These are phyloP conservation scores for Metschnikowia reukaufii DNA, from an alignment of 805 yeast species.

Conservation along the genomic window DNA sequence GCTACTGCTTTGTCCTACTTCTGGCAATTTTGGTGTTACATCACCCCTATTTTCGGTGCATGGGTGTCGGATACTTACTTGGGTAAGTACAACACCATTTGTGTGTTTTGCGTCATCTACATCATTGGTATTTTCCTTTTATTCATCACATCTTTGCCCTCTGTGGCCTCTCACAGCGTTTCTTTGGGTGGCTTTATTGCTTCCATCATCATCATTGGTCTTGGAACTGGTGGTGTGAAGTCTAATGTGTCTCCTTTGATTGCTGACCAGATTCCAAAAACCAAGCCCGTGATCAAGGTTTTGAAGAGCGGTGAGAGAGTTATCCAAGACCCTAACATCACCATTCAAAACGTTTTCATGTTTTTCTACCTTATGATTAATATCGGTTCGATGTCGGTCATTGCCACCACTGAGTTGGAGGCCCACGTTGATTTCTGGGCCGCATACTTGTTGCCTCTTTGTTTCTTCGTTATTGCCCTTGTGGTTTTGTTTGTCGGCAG, in stretches of 20 bases:
- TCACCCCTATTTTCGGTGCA: conserved; percentile 78
- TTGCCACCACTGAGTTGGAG: conserved; percentile 77
- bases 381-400: conserved; percentile 69
- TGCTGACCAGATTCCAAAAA: conserved; percentile 51
- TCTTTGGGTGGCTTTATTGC: conserved; percentile 64
- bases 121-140: conserved; percentile 61
- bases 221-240: conserved; percentile 82
- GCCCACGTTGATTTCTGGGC: conserved; percentile 67
- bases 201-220: conserved; percentile 60
- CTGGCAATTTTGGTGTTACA: conserved; percentile 80
- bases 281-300: conserved; percentile 37
- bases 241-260: conserved; percentile 73
- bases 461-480: conserved; percentile 55
- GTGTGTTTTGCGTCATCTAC: conserved; percentile 58
- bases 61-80: conserved; percentile 70
- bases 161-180: conserved; percentile 46
- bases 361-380: conserved; percentile 75
- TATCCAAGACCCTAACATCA: conserved; percentile 60
- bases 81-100: conserved; percentile 72
- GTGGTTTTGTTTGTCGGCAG: conserved; percentile 52
- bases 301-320: conserved; percentile 43
- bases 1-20: conserved; percentile 74
- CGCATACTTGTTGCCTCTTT: conserved; percentile 69
- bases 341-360: conserved; percentile 74
- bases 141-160: conserved; percentile 69